phyloP scores from a whole-genome alignment of 192 early-diverging fungal genomes.

The Tieghemiomyces parasiticus region DNA sequence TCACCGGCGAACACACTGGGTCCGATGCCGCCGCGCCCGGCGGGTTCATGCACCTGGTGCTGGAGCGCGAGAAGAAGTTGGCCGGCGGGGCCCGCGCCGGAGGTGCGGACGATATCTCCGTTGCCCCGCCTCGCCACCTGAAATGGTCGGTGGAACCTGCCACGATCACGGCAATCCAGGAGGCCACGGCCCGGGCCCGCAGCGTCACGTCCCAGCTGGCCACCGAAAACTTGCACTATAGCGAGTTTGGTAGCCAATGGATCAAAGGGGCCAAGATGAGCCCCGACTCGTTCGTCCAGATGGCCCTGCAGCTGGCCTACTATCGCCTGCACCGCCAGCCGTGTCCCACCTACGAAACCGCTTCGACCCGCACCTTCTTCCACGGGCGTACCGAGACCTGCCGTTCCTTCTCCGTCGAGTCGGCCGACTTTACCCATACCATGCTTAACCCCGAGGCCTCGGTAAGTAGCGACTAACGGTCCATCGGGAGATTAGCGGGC shows the following conservation, averaged over 20 bases:
- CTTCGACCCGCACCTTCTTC: slow-evolving; percentile 51
- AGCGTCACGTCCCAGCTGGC: slow-evolving; percentile 54
- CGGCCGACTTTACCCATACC: slow-evolving; percentile 53
- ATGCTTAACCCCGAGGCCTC: too few relatives aligned
- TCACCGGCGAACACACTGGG: slow-evolving; percentile 95
- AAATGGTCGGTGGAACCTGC: slow-evolving; percentile 49
- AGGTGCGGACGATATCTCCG: neutral
- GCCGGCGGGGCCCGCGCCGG: slow-evolving; percentile 5
- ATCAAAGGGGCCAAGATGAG: slow-evolving; percentile 70
- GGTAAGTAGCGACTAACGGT: too few relatives aligned
- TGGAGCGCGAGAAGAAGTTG: slow-evolving; percentile 11
- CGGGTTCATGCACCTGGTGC: slow-evolving; percentile 31
- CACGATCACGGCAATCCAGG: slow-evolving; percentile 35
- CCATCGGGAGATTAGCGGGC: too few relatives aligned
- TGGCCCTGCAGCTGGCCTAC: slow-evolving; percentile 79
- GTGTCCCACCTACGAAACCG: slow-evolving; percentile 60
- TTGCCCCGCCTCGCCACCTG: slow-evolving; percentile 44
- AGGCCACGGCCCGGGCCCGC: slow-evolving; percentile 44
- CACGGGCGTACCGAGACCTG: slow-evolving; percentile 91
- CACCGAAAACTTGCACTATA: slow-evolving; percentile 49
- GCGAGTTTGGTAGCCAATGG: slow-evolving; percentile 66
- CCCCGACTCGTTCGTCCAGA: slow-evolving; percentile 84
- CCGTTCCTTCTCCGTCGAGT: slow-evolving; percentile 62
- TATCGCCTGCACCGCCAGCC: slow-evolving; percentile 52
- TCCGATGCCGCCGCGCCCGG: slow-evolving; percentile 82